Percentiles rank a stretch among this genome's conserved stretches.
Evolutionary conservation across 805 yeast species (phyloP).

Genomic region (Tetrapisispora namnaoensis): DNA sequence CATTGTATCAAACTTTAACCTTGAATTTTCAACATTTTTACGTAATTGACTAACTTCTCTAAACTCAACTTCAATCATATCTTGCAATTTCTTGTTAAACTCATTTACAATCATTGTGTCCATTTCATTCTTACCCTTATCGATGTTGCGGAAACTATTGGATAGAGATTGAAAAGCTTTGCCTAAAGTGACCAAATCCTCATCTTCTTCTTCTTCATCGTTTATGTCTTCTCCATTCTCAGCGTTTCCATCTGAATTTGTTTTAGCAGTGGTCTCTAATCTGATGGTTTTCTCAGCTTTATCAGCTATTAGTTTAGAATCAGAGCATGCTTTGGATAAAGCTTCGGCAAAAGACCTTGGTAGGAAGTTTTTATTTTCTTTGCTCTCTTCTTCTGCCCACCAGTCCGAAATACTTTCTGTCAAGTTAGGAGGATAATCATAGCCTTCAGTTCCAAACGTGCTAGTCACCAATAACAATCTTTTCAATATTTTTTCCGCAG

Average conservation of each 20-base stretch:
- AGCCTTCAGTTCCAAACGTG: constrained; percentile 64
- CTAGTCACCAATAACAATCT: constrained; percentile 41
- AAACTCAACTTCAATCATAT: constrained; percentile 47
- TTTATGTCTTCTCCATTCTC: constrained; percentile 24
- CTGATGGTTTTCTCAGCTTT: constrained; percentile 19
- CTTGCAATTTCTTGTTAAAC: constrained; percentile 47
- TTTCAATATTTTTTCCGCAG: constrained; percentile 50
- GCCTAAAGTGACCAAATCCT: constrained; percentile 43
- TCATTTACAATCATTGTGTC: constrained; percentile 52
- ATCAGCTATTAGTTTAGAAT: constrained; percentile 38
- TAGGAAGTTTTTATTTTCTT: constrained; percentile 16
- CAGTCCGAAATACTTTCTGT: constrained; percentile 56
- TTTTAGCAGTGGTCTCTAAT: constrained; percentile 25
- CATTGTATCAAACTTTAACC: constrained; percentile 59
- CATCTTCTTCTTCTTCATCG: constrained; percentile 34
- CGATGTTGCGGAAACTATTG: constrained; percentile 49
- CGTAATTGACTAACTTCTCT: constrained; percentile 51
- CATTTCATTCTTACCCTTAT: constrained; percentile 59
- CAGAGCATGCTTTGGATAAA: constrained; percentile 45
- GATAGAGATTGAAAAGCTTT: constrained; percentile 38
- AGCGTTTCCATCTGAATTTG: constrained; percentile 34
- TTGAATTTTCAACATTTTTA: constrained; percentile 57
- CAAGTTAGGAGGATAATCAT: constrained; percentile 76
- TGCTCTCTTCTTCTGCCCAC: constrained; percentile 22
- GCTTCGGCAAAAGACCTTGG: constrained; percentile 73